Conservation (phyloP, 148 eudicot species). For the Rhododendron mucronatum region DNA sequence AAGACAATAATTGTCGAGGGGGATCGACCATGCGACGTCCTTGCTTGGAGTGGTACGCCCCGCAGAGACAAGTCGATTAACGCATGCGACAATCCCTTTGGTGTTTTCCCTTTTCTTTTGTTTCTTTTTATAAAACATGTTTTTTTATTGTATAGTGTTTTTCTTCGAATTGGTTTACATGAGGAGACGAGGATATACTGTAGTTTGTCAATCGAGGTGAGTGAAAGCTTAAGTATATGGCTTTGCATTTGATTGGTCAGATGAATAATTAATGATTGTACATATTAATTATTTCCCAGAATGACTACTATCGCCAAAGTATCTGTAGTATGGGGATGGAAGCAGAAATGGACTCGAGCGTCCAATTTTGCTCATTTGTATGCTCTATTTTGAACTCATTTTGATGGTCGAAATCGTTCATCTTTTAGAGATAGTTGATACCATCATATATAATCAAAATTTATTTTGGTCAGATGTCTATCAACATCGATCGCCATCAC, state of each 20-base stretch:
- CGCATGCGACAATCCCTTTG: too few species aligned
- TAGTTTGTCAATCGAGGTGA: background rate
- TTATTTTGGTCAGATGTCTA: background rate
- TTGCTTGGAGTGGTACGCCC: too few species aligned
- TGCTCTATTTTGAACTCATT: background rate
- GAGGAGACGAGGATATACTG: background rate
- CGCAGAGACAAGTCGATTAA: too few species aligned
- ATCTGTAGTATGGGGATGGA: background rate
- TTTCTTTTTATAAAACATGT: background rate
- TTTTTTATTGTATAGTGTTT: too few species aligned
- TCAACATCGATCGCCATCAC: background rate
- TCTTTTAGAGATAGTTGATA: background rate
- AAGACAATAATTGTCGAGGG: too few species aligned
- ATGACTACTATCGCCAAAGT: background rate
- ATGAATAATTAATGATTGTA: background rate
- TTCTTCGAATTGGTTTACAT: background rate
- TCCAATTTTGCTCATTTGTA: background rate
- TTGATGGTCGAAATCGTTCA: background rate
- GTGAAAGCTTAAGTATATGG: background rate
- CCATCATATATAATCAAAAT: background rate
- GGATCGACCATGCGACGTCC: too few species aligned
- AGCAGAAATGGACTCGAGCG: background rate
- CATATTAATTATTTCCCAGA: background rate
- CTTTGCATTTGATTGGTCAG: background rate
- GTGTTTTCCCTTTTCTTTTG: background rate